phyloP scores from a whole-genome alignment of 2,329 filamentous ascomycete species.

The Cladophialophora carrionii region DNA sequence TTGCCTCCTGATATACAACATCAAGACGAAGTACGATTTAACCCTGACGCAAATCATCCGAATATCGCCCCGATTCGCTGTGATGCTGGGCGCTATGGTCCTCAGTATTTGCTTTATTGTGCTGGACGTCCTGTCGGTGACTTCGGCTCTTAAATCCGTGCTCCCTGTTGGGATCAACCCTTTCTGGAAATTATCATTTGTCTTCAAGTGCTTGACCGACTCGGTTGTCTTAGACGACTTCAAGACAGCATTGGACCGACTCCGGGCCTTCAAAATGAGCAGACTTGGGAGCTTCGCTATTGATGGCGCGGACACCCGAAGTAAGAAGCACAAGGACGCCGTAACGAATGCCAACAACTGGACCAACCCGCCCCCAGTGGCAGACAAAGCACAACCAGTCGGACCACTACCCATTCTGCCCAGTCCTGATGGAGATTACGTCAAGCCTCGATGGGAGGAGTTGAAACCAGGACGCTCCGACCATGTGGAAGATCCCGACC shows the following conservation, averaged over 20 bases:
- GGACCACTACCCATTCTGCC: conserved; percentile 25
- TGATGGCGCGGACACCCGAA: conserved; percentile 31
- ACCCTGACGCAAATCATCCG: conserved; percentile 60
- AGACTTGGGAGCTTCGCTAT: conserved; percentile 38
- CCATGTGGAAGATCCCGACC: conserved; percentile 29
- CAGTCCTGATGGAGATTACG: conserved; percentile 30
- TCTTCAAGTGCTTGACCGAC: conserved; percentile 65
- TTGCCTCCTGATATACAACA: conserved; percentile 59
- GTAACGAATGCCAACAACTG: conserved; percentile 33
- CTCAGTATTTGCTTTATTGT: conserved; percentile 64
- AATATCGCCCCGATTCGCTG: conserved; percentile 66
- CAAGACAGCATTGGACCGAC: conserved; percentile 54
- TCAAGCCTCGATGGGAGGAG: conserved; percentile 28
- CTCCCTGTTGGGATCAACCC: conserved; percentile 64
- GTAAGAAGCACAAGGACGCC: conserved; percentile 34
- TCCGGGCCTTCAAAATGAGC: conserved; percentile 39
- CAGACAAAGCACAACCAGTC: conserved; percentile 27
- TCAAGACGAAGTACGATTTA: conserved; percentile 63
- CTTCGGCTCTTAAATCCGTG: conserved; percentile 49
- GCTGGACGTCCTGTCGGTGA: conserved; percentile 64
- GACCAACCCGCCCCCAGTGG: conserved; percentile 30
- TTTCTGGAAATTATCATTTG: conserved; percentile 63
- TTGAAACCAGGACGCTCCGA: conserved; percentile 25
- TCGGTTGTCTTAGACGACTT: conserved; percentile 65
- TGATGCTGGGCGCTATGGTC: conserved; percentile 65